These are phyloP conservation scores for Penicillium sp. DNA, from an alignment of 2,329 filamentous ascomycete genomes.

Conservation along the genomic window DNA sequence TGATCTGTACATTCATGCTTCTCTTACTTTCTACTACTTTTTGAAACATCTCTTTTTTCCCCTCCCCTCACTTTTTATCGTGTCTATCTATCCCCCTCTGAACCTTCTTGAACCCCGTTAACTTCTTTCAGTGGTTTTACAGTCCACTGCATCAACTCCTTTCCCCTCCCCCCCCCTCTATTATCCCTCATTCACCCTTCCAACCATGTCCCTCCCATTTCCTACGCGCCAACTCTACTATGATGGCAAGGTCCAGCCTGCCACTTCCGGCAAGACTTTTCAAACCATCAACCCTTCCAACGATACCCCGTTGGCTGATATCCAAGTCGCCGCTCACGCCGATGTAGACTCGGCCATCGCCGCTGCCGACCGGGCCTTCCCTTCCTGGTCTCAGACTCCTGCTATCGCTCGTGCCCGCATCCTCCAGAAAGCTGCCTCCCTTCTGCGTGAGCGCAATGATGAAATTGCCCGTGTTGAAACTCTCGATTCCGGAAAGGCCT, in stretches of 20 bases:
- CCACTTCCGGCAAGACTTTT: constrained; percentile 56
- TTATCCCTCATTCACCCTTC: not conserved
- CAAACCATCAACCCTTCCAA: constrained; percentile 66
- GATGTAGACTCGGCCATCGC: constrained; percentile 64
- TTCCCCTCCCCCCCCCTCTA: too few species aligned
- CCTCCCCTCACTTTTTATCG: too few species aligned
- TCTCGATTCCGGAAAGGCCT: constrained; percentile 77
- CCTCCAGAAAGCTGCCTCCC: constrained; percentile 63
- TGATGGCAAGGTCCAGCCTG: constrained; percentile 58
- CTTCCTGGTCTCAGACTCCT: constrained; percentile 65
- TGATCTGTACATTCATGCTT: too few species aligned
- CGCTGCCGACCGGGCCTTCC: constrained; percentile 64
- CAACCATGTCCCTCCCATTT: constrained; percentile 34
- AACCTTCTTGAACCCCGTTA: too few species aligned
- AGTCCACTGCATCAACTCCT: too few species aligned
- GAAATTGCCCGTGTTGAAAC: constrained; percentile 71
- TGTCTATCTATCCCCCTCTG: too few species aligned
- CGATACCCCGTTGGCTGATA: constrained; percentile 57
- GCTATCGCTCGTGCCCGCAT: constrained; percentile 65
- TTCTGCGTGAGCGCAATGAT: constrained; percentile 69
- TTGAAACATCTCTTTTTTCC: too few species aligned
- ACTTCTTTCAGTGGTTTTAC: not conserved
- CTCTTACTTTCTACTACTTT: too few species aligned
- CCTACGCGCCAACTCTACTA: constrained; percentile 61
- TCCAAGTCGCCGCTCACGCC: constrained; percentile 58